These are phyloP conservation scores for Lachnum nothofagi DNA, from an alignment of 2,329 filamentous ascomycete genomes.

Conservation along the genomic window DNA sequence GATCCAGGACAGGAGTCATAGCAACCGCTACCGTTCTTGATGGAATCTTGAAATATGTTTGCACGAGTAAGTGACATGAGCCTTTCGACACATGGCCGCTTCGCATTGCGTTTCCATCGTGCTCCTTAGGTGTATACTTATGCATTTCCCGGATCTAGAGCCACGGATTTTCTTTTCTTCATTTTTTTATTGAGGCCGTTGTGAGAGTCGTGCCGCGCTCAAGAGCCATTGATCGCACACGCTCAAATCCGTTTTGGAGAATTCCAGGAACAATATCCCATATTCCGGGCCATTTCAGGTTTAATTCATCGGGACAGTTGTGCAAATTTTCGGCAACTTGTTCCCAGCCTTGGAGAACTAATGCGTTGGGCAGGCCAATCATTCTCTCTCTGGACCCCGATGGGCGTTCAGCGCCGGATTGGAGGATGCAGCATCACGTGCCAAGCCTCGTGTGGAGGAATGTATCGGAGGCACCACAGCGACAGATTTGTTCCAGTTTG, in stretches of 20 bases:
- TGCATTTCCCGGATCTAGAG: constrained; percentile 1
- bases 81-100: constrained; percentile 4
- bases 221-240: not conserved
- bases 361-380: not conserved
- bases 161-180: constrained; percentile 3
- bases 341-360: not conserved
- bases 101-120: not conserved
- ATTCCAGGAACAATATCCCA: not conserved
- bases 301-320: not conserved
- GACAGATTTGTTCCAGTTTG: constrained; percentile 1
- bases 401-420: not conserved
- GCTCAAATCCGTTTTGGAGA: not conserved
- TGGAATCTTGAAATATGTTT: constrained; percentile 14
- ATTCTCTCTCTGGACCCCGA: not conserved
- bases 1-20: constrained; percentile 61
- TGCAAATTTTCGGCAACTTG: not conserved
- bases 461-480: no score
- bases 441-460: not conserved
- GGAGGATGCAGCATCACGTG: not conserved
- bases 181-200: constrained; percentile 5
- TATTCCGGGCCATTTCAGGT: not conserved
- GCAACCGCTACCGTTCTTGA: constrained; percentile 27
- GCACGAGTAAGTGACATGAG: constrained; percentile 14
- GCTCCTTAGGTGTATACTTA: not conserved
- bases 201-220: not conserved